Base-by-base conservation (phyloP, 495 filamentous ascomycete species). In the Aspergillus nidulans region DNA sequence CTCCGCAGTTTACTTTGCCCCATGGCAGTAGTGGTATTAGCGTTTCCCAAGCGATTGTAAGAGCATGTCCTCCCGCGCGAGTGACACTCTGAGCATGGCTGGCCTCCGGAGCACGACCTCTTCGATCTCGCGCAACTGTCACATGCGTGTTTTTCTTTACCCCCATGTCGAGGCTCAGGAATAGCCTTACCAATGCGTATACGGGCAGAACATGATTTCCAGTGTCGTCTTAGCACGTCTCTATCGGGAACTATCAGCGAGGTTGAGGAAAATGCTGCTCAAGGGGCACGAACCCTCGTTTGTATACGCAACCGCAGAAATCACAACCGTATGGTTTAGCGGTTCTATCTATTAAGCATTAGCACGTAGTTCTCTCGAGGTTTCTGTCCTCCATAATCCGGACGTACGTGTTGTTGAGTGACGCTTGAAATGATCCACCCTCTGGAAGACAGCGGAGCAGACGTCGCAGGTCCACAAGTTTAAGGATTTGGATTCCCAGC, bases 121-220 rank as follows among this genome's bases (percentile, higher is more conserved):
- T 65, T 68, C 18, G 69, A 57, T 34, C 44, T 63, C 13, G 68
- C 71, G 52, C 69, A 74, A 28, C 61, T 65, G 52, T 72, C 71
- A 56, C 69, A 74, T 15, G 69, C 71, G 34, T 66, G 63, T 32
- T 66, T 68, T 28, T 67, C 62, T 41, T 72, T 72, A 1, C 68
- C 68, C 3, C 64, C 66, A 42, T 56, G 57, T 20, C 59, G 57
- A 21, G 60, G 57, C 18, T 66, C 54, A 16, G 68, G 71, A 7
- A 71, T 67, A 13, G 55, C 58, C 9, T 65, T 45, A 7, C 61
- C 61, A 18, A 44, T 47, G 21, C 61, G 46, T 46, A 61, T 47
- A 1, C 69, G 69, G 20, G 42, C 30, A 43, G 61, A 60, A 62
- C 68, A 71, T 26, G 69, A 64, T 59, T 68, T 70, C 69, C 69